Percentiles rank a stretch among this genome's conserved stretches.
phyloP scores from a whole-genome alignment of 768 basidiomycete species.

The Cyclocybe cylindracea region DNA sequence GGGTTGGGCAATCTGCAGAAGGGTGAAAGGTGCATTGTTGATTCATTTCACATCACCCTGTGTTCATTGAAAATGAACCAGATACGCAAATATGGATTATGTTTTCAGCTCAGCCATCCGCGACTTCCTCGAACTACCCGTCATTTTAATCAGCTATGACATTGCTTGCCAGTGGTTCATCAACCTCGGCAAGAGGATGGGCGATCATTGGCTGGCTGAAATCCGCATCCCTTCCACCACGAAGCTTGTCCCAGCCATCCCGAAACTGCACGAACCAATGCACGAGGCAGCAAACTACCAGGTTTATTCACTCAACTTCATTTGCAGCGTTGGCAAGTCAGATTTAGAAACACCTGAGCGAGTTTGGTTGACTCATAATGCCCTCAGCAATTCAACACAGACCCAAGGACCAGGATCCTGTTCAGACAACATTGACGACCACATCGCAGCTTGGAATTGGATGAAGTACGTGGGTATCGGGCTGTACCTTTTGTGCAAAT shows the following conservation, averaged over 20 bases:
- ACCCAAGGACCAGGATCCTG: conserved; percentile 27
- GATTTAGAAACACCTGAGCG: conserved; percentile 25
- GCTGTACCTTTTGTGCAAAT: not conserved
- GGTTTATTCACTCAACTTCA: conserved; percentile 25
- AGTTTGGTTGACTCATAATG: conserved; percentile 24
- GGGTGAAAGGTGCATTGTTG: conserved; percentile 6
- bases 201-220: not conserved
- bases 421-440: conserved; percentile 24
- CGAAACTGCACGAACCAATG: conserved; percentile 30
- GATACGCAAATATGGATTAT: conserved; percentile 17
- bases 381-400: conserved; percentile 13
- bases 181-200: conserved; percentile 16
- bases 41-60: no score
- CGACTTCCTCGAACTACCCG: not conserved
- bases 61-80: no score
- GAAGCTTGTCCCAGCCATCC: conserved; percentile 18
- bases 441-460: conserved; percentile 25
- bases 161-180: conserved; percentile 18
- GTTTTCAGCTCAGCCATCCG: conserved; percentile 1
- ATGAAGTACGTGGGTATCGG: conserved; percentile 16
- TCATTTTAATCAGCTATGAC: conserved; percentile 17
- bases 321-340: conserved; percentile 20
- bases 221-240: not conserved
- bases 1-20: conserved; percentile 7
- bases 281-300: conserved; percentile 23